Evolutionary conservation across 2,329 filamentous ascomycete species (phyloP).

Genomic region (Curvularia eragrostidis): DNA sequence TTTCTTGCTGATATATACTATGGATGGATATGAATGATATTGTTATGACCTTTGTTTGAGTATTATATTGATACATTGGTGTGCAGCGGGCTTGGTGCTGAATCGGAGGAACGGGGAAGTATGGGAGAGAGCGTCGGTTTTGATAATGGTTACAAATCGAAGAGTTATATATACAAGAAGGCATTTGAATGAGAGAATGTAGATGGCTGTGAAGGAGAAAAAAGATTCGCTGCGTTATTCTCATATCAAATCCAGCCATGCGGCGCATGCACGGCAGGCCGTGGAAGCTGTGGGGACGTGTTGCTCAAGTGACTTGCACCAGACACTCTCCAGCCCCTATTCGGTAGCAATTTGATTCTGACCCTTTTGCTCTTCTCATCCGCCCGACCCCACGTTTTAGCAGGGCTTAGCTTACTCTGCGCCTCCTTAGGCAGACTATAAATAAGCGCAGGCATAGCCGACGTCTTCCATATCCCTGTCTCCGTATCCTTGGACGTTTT

Average conservation of each 20-base stretch:
- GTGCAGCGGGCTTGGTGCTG: too few relatives aligned
- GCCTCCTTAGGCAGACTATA: conserved; percentile 35
- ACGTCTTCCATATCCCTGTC: conserved; percentile 41
- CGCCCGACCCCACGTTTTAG: too few relatives aligned
- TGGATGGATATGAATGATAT: too few relatives aligned
- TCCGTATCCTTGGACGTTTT: conserved; percentile 21
- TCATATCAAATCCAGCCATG: conserved; percentile 18
- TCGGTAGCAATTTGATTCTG: conserved; percentile 20
- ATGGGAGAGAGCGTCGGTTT: too few relatives aligned
- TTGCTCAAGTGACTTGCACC: conserved; percentile 10
- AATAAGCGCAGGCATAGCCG: conserved; percentile 37
- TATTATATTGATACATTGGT: too few relatives aligned
- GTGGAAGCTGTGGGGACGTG: conserved; percentile 16
- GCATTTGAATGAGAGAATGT: too few relatives aligned
- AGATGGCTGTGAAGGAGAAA: background rate
- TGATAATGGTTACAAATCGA: background rate
- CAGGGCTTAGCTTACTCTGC: too few relatives aligned
- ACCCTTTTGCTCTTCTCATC: too few relatives aligned
- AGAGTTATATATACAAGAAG: background rate
- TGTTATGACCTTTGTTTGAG: too few relatives aligned
- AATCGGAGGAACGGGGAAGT: too few relatives aligned
- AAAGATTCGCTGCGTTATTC: background rate
- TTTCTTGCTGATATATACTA: background rate
- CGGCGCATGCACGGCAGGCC: conserved; percentile 5
- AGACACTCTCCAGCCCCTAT: conserved; percentile 30